phyloP scores from a whole-genome alignment of 164 flowering plant species.

The Liriodendron chinense region DNA sequence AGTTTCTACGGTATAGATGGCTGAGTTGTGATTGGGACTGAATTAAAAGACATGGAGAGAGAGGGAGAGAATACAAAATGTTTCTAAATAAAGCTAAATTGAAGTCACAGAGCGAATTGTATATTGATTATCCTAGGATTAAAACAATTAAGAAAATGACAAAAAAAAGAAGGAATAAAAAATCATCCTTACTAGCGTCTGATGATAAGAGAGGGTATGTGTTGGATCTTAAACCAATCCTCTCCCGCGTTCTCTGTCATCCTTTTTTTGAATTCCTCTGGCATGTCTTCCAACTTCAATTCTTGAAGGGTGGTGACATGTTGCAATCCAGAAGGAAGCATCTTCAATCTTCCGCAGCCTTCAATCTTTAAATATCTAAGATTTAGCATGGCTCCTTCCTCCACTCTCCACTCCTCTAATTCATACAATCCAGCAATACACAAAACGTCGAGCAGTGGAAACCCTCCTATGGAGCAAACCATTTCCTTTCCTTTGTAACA shows the following conservation, averaged over 20 bases:
- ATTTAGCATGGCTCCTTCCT: slow-evolving; percentile 26
- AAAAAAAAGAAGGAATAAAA: too few species aligned
- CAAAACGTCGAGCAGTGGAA: slow-evolving; percentile 22
- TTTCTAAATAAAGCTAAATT: too few species aligned
- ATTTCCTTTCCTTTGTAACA: slow-evolving; percentile 14
- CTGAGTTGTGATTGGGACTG: too few species aligned
- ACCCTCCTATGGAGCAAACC: neutral
- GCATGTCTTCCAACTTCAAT: slow-evolving; percentile 18
- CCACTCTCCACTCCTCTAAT: slow-evolving; percentile 23
- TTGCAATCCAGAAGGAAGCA: slow-evolving; percentile 30
- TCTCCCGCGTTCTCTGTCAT: slow-evolving; percentile 2
- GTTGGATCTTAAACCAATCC: slow-evolving; percentile 12
- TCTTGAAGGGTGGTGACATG: slow-evolving; percentile 14
- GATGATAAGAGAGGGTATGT: neutral
- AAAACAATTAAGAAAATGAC: too few species aligned
- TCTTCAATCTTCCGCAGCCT: neutral
- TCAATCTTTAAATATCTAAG: slow-evolving; percentile 10
- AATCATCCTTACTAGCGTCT: too few species aligned
- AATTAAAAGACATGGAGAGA: too few species aligned
- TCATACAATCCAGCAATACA: neutral
- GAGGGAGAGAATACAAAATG: too few species aligned
- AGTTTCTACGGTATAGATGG: too few species aligned
- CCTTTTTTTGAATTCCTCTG: slow-evolving; percentile 2
- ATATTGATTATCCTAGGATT: too few species aligned
- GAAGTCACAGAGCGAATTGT: too few species aligned